phyloP scores from a whole-genome alignment of 306 rosid genomes.

The Malus sieversii region DNA sequence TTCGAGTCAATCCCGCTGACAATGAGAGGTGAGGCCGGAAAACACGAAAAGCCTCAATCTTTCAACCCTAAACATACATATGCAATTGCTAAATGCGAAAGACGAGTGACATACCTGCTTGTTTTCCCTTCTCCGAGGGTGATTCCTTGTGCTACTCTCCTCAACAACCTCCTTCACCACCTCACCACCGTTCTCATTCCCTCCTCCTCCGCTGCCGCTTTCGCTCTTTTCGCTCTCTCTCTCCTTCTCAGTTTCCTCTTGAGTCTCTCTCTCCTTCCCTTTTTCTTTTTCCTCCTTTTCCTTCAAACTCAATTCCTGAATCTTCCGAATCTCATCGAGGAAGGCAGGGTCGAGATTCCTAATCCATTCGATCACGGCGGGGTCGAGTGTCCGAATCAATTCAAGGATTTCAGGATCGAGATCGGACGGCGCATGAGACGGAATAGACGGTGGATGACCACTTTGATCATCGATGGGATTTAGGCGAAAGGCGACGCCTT shows the following conservation, averaged over 20 bases:
- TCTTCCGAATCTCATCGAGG: background rate
- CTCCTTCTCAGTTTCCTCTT: conserved; percentile 14
- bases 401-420: background rate
- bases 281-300: conserved; percentile 11
- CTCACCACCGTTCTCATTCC: conserved; percentile 32
- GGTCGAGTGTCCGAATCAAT: conserved; percentile 15
- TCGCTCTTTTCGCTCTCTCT: conserved; percentile 19
- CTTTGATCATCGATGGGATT: conserved; percentile 3
- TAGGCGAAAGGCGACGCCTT: conserved; percentile 21
- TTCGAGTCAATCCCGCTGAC: background rate
- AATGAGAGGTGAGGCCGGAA: background rate
- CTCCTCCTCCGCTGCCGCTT: conserved; percentile 17
- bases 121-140: conserved; percentile 48
- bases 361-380: background rate
- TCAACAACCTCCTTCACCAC: background rate
- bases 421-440: no score
- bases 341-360: background rate
- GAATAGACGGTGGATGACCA: no score
- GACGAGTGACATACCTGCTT: no score
- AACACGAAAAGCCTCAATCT: background rate
- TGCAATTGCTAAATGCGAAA: background rate
- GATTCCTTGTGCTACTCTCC: conserved; percentile 34
- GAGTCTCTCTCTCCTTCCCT: conserved; percentile 1
- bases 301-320: background rate
- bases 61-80: background rate